Evolutionary conservation across 768 basidiomycete species (phyloP).

Genomic region (Lactarius sp.): DNA sequence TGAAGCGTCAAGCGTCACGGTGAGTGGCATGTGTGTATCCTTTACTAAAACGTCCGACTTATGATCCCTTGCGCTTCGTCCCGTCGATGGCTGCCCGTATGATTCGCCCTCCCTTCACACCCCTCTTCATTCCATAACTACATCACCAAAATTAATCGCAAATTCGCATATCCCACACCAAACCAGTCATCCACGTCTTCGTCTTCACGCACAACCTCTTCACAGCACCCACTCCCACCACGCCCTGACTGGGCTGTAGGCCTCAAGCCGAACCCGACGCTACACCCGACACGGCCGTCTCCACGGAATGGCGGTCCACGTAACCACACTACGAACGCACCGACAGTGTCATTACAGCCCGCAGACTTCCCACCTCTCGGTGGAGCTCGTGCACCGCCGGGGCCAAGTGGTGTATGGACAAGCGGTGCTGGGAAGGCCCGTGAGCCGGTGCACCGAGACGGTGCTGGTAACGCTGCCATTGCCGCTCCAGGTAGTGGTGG

Average conservation of each 20-base stretch:
- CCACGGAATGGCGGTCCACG: slow-evolving; percentile 51
- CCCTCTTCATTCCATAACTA: not conserved
- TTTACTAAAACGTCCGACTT: not conserved
- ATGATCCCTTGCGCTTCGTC: not conserved
- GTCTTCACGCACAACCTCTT: slow-evolving; percentile 69
- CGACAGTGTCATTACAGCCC: slow-evolving; percentile 35
- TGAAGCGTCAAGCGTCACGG: slow-evolving; percentile 71
- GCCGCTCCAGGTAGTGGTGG: not conserved
- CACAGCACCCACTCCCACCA: slow-evolving; percentile 72
- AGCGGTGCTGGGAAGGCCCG: slow-evolving; percentile 21
- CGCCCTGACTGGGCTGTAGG: slow-evolving; percentile 90
- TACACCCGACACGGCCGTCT: slow-evolving; percentile 42
- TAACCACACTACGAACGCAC: slow-evolving; percentile 34
- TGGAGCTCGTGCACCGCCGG: slow-evolving; percentile 37
- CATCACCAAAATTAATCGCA: not conserved
- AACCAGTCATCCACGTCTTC: slow-evolving; percentile 72
- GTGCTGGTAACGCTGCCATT: not conserved
- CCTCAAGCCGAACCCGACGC: slow-evolving; percentile 67
- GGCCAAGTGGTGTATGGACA: slow-evolving; percentile 61
- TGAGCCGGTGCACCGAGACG: slow-evolving; percentile 16
- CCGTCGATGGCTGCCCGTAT: not conserved
- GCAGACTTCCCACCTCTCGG: slow-evolving; percentile 31
- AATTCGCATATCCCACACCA: not conserved
- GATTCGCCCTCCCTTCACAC: not conserved
- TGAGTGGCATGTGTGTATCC: slow-evolving; percentile 29